These are phyloP conservation scores for Psilocybe tampanensis DNA, from an alignment of 768 basidiomycete genomes.

Conservation along the genomic window DNA sequence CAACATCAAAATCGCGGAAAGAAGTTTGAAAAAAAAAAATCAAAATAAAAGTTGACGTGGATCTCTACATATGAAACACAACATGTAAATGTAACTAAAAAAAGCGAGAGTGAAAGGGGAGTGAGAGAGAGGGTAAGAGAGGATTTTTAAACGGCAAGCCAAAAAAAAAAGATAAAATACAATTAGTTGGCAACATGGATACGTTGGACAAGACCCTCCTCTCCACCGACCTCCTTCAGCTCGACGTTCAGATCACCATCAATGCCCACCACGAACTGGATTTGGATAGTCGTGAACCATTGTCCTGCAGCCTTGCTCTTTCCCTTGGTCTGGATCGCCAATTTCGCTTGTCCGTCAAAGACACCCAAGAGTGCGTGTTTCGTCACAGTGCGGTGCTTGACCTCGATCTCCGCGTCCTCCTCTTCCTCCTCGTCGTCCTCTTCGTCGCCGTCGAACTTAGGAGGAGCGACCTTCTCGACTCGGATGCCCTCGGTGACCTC, in stretches of 20 bases:
- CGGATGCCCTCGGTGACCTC: constrained; percentile 72
- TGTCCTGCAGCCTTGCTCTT: constrained; percentile 44
- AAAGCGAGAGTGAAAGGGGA: too few relatives aligned
- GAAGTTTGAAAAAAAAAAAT: too few relatives aligned
- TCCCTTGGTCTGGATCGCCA: constrained; percentile 42
- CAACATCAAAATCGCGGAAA: too few relatives aligned
- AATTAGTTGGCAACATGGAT: constrained; percentile 14
- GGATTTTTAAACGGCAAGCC: background rate
- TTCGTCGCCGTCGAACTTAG: constrained; percentile 47
- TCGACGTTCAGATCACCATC: constrained; percentile 41
- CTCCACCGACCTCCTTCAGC: constrained; percentile 40
- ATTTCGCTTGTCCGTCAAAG: constrained; percentile 41
- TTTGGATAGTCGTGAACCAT: constrained; percentile 53
- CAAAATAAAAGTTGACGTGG: too few relatives aligned
- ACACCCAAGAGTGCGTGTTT: constrained; percentile 57
- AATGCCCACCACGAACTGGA: constrained; percentile 38
- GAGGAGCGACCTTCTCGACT: constrained; percentile 56
- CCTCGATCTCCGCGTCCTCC: constrained; percentile 60
- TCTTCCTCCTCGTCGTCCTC: constrained; percentile 56
- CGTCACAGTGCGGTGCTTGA: constrained; percentile 60
- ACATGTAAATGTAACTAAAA: too few relatives aligned
- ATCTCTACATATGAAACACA: too few relatives aligned
- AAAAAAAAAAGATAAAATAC: background rate
- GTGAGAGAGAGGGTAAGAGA: background rate
- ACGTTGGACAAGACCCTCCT: constrained; percentile 18